Evolutionary conservation across 2,329 filamentous ascomycete genomes (phyloP).

Genomic region (Pseudogymnoascus sp.): DNA sequence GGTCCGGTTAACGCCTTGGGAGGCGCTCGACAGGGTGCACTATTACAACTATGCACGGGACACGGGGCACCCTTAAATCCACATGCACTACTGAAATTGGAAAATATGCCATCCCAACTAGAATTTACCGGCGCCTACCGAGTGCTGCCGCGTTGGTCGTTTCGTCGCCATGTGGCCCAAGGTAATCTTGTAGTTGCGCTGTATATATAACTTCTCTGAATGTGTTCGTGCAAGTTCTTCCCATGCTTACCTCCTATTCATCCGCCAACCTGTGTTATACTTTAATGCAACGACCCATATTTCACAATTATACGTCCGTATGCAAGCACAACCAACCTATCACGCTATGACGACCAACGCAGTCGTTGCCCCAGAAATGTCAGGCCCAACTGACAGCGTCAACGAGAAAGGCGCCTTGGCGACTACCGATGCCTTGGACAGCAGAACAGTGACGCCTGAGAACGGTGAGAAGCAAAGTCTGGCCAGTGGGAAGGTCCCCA

Average conservation of each 20-base stretch:
- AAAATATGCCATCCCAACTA: not conserved
- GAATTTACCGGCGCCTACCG: constrained; percentile 4
- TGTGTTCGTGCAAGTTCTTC: not conserved
- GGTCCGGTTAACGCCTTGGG: not conserved
- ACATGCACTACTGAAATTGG: not conserved
- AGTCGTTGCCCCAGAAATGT: not conserved
- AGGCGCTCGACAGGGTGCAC: not conserved
- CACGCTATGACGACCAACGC: not conserved
- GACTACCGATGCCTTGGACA: not conserved
- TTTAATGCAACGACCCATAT: not conserved
- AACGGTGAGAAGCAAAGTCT: not conserved
- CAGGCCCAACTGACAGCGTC: constrained; percentile 2
- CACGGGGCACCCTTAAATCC: not conserved
- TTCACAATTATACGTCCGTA: not conserved
- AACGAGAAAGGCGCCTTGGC: not conserved
- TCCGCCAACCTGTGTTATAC: not conserved
- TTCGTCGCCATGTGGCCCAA: not conserved
- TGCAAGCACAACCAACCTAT: not conserved
- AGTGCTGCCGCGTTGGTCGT: not conserved
- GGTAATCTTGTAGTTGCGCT: not conserved
- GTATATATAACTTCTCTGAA: not conserved
- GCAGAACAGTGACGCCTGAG: not conserved
- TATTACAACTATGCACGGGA: not conserved
- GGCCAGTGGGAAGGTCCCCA: not conserved
- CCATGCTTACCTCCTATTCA: not conserved